Base-by-base conservation (phyloP, 129 eudicot species). In the Cynara cardunculus region DNA sequence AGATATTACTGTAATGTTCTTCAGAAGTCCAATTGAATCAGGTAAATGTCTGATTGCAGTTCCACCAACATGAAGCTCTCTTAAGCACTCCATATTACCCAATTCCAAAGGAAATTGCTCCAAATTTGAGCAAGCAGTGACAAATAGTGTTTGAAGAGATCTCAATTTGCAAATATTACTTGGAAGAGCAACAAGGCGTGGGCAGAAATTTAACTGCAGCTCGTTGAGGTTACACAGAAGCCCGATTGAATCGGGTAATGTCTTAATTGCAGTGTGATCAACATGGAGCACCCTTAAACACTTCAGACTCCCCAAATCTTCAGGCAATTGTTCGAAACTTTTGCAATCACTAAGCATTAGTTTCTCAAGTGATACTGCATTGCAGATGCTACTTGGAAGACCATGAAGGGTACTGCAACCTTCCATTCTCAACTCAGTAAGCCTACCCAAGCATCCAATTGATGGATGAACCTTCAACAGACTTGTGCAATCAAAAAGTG, bases 391-490 rank as follows among this genome's bases (percentile, higher is more conserved):
- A 46, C 34, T 41, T 74, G 78, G 78, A 74, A 46, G 46, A 74
- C 19, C 25, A 46, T 2, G 46, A 10, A 46, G 28, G 25, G 49
- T 49, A 31, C 61, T 7, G 34, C 78, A 74, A 16, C 37, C 78
- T 49, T 44, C 13, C 78, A 74, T 8, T 28, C 35, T 27, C 26
- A 74, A 49, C 25, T 8, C 11, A 14, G n/a, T 5, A 12, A 74
- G 39, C 19, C 67, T 74, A 74, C 27, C 25, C 68, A 74, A 74
- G 46, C 65, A 12, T 14, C 78, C 68, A 49, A 74, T 24, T 16
- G 68, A 74, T 46, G 78, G 68, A 32, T 74, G 65, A 74, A 74
- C 30, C 32, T 72, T 26, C 16, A 37, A 6, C 76, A 72, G 22
- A 74, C 37, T 26, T 74, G 67, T 22, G 49, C 78, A 74, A 46